Evolutionary conservation across 108 stramenopile species (phyloP).

Genomic region (Cyclotella cryptica): DNA sequence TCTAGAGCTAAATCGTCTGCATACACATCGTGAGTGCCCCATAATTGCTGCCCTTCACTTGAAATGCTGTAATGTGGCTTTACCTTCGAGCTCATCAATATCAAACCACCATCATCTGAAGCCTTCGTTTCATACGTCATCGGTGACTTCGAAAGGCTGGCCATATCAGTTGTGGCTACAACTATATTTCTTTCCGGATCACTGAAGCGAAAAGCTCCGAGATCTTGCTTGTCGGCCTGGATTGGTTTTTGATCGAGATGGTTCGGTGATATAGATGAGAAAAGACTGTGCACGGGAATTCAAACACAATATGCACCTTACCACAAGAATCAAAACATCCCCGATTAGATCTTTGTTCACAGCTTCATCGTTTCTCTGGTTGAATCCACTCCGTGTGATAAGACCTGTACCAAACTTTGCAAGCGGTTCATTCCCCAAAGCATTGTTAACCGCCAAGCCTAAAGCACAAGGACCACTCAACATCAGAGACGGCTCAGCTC

Average conservation of each 20-base stretch:
- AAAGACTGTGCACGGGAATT: not conserved
- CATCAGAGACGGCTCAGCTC: constrained; percentile 47
- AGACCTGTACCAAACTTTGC: constrained; percentile 47
- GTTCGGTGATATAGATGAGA: constrained; percentile 5
- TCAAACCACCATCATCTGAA: constrained; percentile 3
- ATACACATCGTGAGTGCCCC: constrained; percentile 59
- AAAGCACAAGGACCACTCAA: constrained; percentile 68
- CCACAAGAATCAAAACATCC: constrained; percentile 51
- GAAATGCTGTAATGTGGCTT: constrained; percentile 56
- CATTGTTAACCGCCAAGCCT: constrained; percentile 59
- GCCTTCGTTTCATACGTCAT: constrained; percentile 23
- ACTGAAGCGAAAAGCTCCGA: constrained; percentile 61
- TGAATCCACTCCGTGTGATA: constrained; percentile 19
- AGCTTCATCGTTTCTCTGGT: constrained; percentile 17
- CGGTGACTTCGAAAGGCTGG: constrained; percentile 44
- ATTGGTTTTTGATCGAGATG: too few relatives aligned
- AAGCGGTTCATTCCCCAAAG: constrained; percentile 55
- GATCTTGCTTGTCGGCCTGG: constrained; percentile 55
- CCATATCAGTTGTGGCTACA: constrained; percentile 64
- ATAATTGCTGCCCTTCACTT: constrained; percentile 38
- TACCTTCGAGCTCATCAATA: not conserved
- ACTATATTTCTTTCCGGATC: constrained; percentile 61
- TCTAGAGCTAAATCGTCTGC: constrained; percentile 34
- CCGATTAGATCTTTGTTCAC: constrained; percentile 39
- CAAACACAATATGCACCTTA: not conserved